Percentiles rank a stretch among this genome's conserved stretches.
Conservation (phyloP, 1,139 yeast genomes). For the Pneumocystis oryctolagi region DNA sequence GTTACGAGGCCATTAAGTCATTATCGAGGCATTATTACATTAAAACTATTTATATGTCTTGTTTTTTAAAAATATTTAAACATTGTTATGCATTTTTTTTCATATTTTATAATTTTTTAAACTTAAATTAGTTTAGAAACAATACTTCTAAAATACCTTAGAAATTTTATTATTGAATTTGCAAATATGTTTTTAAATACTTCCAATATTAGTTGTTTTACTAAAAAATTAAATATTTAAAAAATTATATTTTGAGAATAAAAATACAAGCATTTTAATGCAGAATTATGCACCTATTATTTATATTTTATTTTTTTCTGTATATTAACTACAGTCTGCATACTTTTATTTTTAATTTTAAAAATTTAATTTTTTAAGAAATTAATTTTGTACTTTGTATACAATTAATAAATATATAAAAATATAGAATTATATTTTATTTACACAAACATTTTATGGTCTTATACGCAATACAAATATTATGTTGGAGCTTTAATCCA, state of each 20-base stretch:
- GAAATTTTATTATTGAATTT: neutral
- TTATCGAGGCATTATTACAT: neutral
- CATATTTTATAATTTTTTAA: neutral
- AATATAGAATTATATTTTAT: neutral
- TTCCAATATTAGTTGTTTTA: neutral
- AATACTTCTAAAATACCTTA: neutral
- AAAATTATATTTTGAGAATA: too few species aligned
- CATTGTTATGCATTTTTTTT: neutral
- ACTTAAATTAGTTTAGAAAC: neutral
- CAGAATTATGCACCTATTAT: too few species aligned
- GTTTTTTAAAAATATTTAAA: neutral
- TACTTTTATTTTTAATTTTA: neutral
- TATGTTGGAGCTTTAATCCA: constrained; percentile 33
- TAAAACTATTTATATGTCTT: neutral
- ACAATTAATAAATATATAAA: too few species aligned
- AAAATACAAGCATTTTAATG: neutral
- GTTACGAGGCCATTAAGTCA: neutral
- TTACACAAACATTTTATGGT: neutral
- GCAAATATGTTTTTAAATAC: neutral
- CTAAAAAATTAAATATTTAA: too few species aligned
- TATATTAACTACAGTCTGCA: neutral
- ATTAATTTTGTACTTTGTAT: neutral
- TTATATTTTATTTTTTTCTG: neutral
- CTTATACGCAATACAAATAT: neutral
- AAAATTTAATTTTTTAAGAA: neutral